Evolutionary conservation across 2,329 filamentous ascomycete species (phyloP).

Genomic region (Diaporthe sp.): DNA sequence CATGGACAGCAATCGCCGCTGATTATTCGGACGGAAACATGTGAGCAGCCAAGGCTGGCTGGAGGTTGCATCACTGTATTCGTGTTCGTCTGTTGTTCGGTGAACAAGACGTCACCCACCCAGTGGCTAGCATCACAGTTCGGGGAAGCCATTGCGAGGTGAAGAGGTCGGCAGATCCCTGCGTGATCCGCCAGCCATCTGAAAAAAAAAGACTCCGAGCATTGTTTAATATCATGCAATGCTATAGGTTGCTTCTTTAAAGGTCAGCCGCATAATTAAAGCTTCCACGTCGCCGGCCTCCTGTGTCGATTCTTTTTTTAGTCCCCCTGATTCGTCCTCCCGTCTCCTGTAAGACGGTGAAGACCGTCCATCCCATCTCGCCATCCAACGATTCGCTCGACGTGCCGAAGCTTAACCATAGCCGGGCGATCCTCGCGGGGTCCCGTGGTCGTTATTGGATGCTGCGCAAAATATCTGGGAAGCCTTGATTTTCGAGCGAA

Average conservation of each 20-base stretch:
- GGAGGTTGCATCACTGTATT: constrained; percentile 5
- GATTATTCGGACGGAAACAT: neutral
- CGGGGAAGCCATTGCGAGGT: constrained; percentile 20
- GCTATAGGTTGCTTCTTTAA: constrained; percentile 9
- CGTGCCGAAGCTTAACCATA: neutral
- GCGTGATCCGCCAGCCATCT: neutral
- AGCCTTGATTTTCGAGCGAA: neutral
- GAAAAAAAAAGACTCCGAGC: neutral
- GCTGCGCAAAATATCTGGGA: neutral
- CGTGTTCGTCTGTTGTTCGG: constrained; percentile 21
- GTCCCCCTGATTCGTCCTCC: neutral
- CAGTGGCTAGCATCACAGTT: neutral
- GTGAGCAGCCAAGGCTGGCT: neutral
- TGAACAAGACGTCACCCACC: constrained; percentile 4
- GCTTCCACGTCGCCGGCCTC: constrained; percentile 20
- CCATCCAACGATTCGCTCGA: neutral
- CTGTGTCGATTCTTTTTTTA: constrained; percentile 21
- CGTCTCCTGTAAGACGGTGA: neutral
- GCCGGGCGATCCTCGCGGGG: neutral
- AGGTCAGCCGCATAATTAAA: constrained; percentile 8
- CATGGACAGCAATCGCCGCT: neutral
- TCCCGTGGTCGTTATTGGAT: neutral
- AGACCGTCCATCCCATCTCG: neutral
- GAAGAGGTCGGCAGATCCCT: constrained; percentile 4
- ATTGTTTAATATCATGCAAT: constrained; percentile 21